Percentiles rank a stretch among this genome's conserved stretches.
Conservation (phyloP, 306 rosid genomes). For the Casuarina equisetifolia region DNA sequence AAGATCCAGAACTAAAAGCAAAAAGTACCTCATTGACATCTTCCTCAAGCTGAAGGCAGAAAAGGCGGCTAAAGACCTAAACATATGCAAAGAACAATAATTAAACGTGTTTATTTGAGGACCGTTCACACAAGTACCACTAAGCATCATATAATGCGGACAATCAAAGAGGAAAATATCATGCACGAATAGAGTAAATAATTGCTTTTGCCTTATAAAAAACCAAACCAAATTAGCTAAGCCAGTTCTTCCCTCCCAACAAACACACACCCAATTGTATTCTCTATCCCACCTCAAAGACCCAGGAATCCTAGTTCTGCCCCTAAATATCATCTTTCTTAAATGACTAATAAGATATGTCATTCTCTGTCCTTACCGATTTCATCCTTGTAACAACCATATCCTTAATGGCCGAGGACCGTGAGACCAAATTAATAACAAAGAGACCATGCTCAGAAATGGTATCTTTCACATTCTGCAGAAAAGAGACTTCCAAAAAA, state of each 20-base stretch:
- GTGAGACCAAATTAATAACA: slow-evolving; percentile 77
- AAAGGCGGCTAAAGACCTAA: slow-evolving; percentile 78
- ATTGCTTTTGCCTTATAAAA: not conserved
- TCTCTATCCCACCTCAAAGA: not conserved
- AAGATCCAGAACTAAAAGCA: slow-evolving; percentile 62
- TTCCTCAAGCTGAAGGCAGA: slow-evolving; percentile 76
- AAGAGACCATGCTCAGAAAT: slow-evolving; percentile 79
- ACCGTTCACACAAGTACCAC: not conserved
- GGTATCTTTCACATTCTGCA: slow-evolving; percentile 56
- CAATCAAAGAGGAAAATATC: not conserved
- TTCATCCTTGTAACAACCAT: slow-evolving; percentile 65
- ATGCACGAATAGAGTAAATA: not conserved
- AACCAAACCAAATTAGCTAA: too few relatives aligned
- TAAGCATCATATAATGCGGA: not conserved
- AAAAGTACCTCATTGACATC: slow-evolving; percentile 89
- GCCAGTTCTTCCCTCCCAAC: too few relatives aligned
- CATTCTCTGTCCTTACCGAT: slow-evolving; percentile 52
- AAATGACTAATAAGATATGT: slow-evolving; percentile 18
- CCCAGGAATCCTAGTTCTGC: slow-evolving; percentile 2
- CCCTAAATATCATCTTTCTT: not conserved
- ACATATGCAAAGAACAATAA: slow-evolving; percentile 15
- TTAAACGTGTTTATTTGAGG: not conserved
- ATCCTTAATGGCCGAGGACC: slow-evolving; percentile 75
- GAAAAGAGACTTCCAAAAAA: slow-evolving; percentile 75
- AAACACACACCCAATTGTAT: too few relatives aligned